Conservation (phyloP, 2,329 filamentous ascomycete genomes). For the Apiospora sp. region DNA sequence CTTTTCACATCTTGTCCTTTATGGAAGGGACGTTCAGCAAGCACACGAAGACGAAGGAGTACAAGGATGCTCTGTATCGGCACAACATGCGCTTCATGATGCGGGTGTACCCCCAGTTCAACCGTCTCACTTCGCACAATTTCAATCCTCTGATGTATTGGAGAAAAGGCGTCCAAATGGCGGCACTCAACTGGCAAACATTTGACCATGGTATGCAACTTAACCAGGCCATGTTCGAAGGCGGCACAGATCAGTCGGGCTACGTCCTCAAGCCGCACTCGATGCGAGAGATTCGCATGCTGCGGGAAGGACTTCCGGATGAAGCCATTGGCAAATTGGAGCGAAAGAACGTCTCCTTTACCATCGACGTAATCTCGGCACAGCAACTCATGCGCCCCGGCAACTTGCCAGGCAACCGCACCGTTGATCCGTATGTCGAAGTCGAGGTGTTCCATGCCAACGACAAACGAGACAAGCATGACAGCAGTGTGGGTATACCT, state of each 20-base stretch:
- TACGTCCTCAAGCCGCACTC: conserved; percentile 94
- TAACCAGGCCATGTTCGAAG: conserved; percentile 97
- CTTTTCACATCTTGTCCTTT: conserved; percentile 96
- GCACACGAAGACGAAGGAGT: conserved; percentile 77
- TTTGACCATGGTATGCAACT: conserved; percentile 96
- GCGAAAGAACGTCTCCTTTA: conserved; percentile 84
- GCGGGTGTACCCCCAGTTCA: conserved; percentile 89
- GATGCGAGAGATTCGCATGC: conserved; percentile 64
- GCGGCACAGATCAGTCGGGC: conserved; percentile 83
- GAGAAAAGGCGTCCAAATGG: conserved; percentile 97
- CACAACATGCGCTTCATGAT: conserved; percentile 94
- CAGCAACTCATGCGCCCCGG: conserved; percentile 90
- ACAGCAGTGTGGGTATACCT: conserved; percentile 66
- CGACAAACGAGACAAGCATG: conserved; percentile 88
- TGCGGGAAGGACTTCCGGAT: conserved; percentile 52
- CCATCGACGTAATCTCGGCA: conserved; percentile 88
- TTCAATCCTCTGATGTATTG: conserved; percentile 94
- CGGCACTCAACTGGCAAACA: conserved; percentile 97
- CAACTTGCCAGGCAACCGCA: conserved; percentile 73
- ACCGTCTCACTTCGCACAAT: conserved; percentile 86
- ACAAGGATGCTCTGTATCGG: conserved; percentile 80
- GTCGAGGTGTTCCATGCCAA: conserved; percentile 95
- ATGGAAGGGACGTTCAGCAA: conserved; percentile 88
- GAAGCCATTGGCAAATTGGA: conserved; percentile 70
- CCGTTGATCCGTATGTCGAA: conserved; percentile 92